Evolutionary conservation across 305 asterid species (phyloP).

Genomic region (Solanum hybrid): DNA sequence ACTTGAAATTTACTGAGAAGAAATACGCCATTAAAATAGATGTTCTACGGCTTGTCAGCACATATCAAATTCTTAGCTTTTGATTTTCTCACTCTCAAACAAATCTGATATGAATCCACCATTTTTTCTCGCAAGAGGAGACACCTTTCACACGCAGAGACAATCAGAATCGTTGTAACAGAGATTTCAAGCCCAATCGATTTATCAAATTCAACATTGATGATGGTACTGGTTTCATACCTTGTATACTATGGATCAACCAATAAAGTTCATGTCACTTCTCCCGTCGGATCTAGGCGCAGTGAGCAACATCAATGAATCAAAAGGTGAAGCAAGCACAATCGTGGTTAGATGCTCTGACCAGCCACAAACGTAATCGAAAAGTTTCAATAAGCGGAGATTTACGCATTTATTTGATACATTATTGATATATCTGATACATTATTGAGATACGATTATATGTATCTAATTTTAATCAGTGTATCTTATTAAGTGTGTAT

Average conservation of each 20-base stretch:
- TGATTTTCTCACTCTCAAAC: conserved; percentile 41
- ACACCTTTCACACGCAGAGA: conserved; percentile 45
- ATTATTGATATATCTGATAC: not conserved
- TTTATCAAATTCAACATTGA: no score
- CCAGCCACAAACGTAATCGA: no score
- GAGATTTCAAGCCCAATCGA: no score
- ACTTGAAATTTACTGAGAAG: not conserved
- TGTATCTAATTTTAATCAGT: not conserved
- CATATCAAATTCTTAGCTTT: conserved; percentile 38
- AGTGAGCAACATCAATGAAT: no score
- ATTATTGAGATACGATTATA: not conserved
- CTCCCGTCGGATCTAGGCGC: not conserved
- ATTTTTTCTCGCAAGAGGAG: conserved; percentile 36
- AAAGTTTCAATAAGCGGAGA: no score
- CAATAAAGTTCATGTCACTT: no score
- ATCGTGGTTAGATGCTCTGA: no score
- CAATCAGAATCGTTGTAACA: no score
- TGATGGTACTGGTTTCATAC: no score
- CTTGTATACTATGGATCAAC: no score
- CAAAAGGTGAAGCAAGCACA: no score
- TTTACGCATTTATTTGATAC: not conserved
- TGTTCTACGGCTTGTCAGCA: conserved; percentile 18
- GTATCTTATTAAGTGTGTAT: not conserved
- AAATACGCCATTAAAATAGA: conserved; percentile 17
- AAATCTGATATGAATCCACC: conserved; percentile 18